Evolutionary conservation across 148 eudicot species (phyloP).

Genomic region (Cornus suecica): DNA sequence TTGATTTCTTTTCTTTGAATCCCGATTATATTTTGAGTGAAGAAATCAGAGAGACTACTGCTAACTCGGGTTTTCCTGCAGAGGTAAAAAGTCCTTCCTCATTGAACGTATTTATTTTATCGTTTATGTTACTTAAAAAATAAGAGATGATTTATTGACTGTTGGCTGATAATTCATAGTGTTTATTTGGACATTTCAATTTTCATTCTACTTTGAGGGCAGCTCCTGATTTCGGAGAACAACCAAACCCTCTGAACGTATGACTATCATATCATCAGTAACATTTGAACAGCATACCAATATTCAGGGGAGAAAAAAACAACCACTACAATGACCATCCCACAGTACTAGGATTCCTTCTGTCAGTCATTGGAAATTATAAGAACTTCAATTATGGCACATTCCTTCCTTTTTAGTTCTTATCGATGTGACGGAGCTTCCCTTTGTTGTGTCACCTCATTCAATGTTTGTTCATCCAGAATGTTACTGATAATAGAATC

Average conservation of each 20-base stretch:
- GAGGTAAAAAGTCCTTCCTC: constrained; percentile 39
- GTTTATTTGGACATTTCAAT: too few species aligned
- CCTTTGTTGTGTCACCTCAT: background rate
- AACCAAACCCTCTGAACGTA: too few species aligned
- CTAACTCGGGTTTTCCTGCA: constrained; percentile 60
- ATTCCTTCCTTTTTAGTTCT: background rate
- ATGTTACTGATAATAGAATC: too few species aligned
- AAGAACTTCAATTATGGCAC: too few species aligned
- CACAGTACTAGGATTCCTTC: background rate
- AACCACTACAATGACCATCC: background rate
- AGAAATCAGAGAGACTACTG: constrained; percentile 48
- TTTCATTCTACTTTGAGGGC: too few species aligned
- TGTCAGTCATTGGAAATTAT: too few species aligned
- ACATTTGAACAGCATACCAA: background rate
- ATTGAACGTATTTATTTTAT: background rate
- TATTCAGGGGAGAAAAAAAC: too few species aligned
- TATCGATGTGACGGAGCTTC: background rate
- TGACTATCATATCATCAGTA: too few species aligned
- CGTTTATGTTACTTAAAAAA: background rate
- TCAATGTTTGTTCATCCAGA: background rate
- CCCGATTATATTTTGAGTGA: constrained; percentile 48
- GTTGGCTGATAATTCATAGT: too few species aligned
- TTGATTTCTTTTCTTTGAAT: constrained; percentile 65
- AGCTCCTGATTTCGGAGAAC: too few species aligned
- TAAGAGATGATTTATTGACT: too few species aligned